Conservation (phyloP, 2,329 filamentous ascomycete species). For the Aureobasidium sp. region DNA sequence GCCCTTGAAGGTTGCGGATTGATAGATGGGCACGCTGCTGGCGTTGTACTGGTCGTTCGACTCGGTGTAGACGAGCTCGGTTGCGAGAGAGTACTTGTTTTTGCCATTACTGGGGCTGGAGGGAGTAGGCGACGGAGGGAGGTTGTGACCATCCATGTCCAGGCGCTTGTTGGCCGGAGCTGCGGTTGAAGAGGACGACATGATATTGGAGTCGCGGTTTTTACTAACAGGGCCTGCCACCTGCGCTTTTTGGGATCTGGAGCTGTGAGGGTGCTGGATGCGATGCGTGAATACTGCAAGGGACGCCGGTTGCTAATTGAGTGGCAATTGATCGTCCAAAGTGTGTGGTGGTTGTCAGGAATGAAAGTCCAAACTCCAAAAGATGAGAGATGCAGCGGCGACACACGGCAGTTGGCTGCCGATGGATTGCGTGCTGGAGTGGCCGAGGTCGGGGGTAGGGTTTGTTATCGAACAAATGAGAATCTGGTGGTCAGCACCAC, state of each 20-base stretch:
- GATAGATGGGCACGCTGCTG: slow-evolving; percentile 94
- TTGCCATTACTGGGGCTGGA: slow-evolving; percentile 81
- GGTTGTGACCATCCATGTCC: slow-evolving; percentile 74
- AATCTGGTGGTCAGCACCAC: not conserved
- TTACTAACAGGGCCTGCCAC: slow-evolving; percentile 11
- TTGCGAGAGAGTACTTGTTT: slow-evolving; percentile 79
- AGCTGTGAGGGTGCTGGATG: not conserved
- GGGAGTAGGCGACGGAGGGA: slow-evolving; percentile 86
- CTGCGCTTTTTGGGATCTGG: not conserved
- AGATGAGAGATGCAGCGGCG: not conserved
- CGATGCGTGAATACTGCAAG: not conserved
- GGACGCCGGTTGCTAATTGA: not conserved
- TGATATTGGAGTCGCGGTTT: slow-evolving; percentile 9
- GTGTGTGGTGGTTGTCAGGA: not conserved
- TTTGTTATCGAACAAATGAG: not conserved
- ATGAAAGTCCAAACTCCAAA: not conserved
- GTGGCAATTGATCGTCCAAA: not conserved
- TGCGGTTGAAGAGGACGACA: slow-evolving; percentile 9
- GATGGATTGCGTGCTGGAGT: not conserved
- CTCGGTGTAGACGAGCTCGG: slow-evolving; percentile 94
- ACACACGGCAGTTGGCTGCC: not conserved
- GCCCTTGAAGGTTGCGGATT: slow-evolving; percentile 97
- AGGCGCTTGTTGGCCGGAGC: slow-evolving; percentile 39
- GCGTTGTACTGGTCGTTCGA: slow-evolving; percentile 95
- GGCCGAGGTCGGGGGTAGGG: not conserved